A percentile compares a stretch with the other conserved stretches of the same genome.
These are phyloP conservation scores for Fusarium azukiicola DNA, from an alignment of 2,329 filamentous ascomycete genomes.

Conservation along the genomic window DNA sequence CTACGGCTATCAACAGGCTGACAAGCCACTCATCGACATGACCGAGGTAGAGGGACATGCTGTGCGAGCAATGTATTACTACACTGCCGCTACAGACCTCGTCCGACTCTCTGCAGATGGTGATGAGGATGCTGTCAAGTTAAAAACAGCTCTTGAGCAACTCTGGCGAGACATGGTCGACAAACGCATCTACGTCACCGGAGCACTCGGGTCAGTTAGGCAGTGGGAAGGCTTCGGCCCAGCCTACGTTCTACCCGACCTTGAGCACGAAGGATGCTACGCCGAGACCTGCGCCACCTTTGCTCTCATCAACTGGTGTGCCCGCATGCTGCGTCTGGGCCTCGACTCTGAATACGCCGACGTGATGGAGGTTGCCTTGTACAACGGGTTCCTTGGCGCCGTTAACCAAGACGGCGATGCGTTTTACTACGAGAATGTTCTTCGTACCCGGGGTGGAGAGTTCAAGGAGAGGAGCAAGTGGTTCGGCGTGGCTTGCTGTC, in stretches of 20 bases:
- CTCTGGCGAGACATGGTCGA: conserved; percentile 30
- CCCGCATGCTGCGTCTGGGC: conserved; percentile 17
- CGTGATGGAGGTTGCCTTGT: conserved; percentile 20
- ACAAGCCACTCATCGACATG: conserved; percentile 10
- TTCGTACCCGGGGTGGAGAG: not conserved
- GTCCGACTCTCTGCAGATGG: not conserved
- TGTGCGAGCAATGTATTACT: conserved; percentile 25
- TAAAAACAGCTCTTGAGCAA: not conserved
- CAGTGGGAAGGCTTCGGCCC: conserved; percentile 29
- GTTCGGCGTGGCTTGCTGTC: conserved; percentile 29
- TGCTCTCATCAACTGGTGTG: conserved; percentile 21
- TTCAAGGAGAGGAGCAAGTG: conserved; percentile 27
- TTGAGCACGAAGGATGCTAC: conserved; percentile 20
- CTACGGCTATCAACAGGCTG: conserved; percentile 25
- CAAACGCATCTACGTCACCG: conserved; percentile 22
- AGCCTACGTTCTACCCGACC: conserved; percentile 7
- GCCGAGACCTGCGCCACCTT: conserved; percentile 27
- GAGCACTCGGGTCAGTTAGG: conserved; percentile 8
- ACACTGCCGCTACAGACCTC: conserved; percentile 18
- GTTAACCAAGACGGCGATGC: conserved; percentile 12
- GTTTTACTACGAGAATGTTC: conserved; percentile 19
- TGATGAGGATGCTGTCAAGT: not conserved
- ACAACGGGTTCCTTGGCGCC: conserved; percentile 24
- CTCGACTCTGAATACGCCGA: conserved; percentile 20
- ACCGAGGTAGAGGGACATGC: conserved; percentile 18